phyloP scores from a whole-genome alignment of 2,329 filamentous ascomycete genomes.

The Monascus ruber region DNA sequence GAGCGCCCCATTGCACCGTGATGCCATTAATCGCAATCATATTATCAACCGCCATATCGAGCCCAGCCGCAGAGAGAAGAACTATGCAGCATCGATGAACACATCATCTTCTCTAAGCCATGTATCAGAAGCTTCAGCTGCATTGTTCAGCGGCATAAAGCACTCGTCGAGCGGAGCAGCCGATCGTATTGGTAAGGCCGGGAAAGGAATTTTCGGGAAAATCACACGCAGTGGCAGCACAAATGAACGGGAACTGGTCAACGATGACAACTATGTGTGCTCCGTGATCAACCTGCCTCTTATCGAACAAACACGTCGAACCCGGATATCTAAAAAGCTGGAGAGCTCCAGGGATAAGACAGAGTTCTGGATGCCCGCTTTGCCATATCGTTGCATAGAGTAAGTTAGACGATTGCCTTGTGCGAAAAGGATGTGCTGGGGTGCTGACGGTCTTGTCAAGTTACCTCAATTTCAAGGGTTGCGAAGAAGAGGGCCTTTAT shows the following conservation, averaged over 20 bases:
- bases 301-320: slow-evolving; percentile 79
- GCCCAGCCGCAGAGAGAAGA: slow-evolving; percentile 19
- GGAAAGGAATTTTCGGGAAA: slow-evolving; percentile 75
- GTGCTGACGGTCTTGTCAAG: slow-evolving; percentile 20
- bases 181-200: slow-evolving; percentile 58
- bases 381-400: slow-evolving; percentile 92
- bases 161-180: slow-evolving; percentile 63
- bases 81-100: slow-evolving; percentile 26
- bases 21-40: slow-evolving; percentile 56
- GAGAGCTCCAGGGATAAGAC: slow-evolving; percentile 89
- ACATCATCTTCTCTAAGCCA: slow-evolving; percentile 37
- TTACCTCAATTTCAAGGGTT: slow-evolving; percentile 89
- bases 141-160: slow-evolving; percentile 63
- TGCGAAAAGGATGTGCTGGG: no score
- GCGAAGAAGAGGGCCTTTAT: slow-evolving; percentile 87
- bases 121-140: slow-evolving; percentile 44
- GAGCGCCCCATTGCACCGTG: slow-evolving; percentile 54
- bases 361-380: slow-evolving; percentile 96
- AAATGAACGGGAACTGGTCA: slow-evolving; percentile 54
- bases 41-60: slow-evolving; percentile 55
- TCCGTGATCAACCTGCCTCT: slow-evolving; percentile 79
- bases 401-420: slow-evolving; percentile 25
- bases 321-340: slow-evolving; percentile 78
- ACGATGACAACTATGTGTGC: slow-evolving; percentile 73
- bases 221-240: slow-evolving; percentile 59